These are phyloP conservation scores for Endoconidiophora polonica DNA, from an alignment of 2,329 filamentous ascomycete genomes.

Conservation along the genomic window DNA sequence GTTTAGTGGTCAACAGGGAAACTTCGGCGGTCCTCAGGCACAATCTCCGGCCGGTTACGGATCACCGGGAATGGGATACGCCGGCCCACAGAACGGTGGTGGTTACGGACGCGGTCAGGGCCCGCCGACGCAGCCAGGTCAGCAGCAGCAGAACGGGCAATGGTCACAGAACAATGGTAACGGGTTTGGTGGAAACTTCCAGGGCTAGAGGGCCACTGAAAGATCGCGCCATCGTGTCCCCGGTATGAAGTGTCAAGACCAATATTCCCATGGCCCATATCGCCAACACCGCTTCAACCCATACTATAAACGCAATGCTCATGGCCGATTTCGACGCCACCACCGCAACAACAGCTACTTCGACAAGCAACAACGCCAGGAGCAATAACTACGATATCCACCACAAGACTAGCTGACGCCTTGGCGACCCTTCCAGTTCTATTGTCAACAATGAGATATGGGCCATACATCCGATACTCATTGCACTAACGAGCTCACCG, in stretches of 20 bases:
- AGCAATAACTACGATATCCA: too few species aligned
- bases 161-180: slow-evolving; percentile 33
- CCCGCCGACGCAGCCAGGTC: slow-evolving; percentile 21
- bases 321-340: too few species aligned
- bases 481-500: too few species aligned
- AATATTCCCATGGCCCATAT: too few species aligned
- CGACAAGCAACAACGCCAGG: too few species aligned
- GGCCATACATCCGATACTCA: background rate
- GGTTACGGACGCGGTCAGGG: slow-evolving; percentile 67
- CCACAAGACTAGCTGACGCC: too few species aligned
- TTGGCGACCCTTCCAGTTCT: background rate
- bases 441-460: background rate
- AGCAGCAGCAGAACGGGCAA: slow-evolving; percentile 38
- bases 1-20: slow-evolving; percentile 49
- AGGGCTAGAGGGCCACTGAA: slow-evolving; percentile 28
- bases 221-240: too few species aligned
- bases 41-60: slow-evolving; percentile 46
- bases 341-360: too few species aligned
- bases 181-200: slow-evolving; percentile 44
- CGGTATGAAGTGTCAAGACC: too few species aligned
- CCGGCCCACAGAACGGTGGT: slow-evolving; percentile 56
- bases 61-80: slow-evolving; percentile 55
- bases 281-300: too few species aligned
- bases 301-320: too few species aligned
- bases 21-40: slow-evolving; percentile 40